Evolutionary conservation across 371 early-diverging fungal species (phyloP).

Genomic region (Blakeslea trispora): DNA sequence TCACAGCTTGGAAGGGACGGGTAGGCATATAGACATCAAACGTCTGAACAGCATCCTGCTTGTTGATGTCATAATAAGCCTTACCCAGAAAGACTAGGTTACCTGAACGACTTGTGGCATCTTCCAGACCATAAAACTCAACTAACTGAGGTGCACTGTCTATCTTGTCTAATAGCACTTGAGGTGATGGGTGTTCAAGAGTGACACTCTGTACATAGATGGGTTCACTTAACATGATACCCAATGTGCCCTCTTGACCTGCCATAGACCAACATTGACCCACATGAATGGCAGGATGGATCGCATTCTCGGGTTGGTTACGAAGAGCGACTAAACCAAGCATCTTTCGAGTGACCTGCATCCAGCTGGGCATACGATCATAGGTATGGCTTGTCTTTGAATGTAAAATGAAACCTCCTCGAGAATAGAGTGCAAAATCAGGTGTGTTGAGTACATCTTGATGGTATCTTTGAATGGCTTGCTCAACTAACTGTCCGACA

Average conservation of each 20-base stretch:
- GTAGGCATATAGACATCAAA: conserved; percentile 32
- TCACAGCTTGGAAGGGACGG: conserved; percentile 29
- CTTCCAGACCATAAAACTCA: conserved; percentile 2
- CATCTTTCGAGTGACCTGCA: neutral
- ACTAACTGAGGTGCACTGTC: conserved; percentile 11
- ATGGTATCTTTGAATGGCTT: conserved; percentile 43
- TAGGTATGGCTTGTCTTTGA: conserved; percentile 43
- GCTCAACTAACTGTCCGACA: conserved; percentile 31
- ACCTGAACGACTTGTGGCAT: neutral
- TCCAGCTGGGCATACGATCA: conserved; percentile 2
- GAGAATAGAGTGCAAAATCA: conserved; percentile 71
- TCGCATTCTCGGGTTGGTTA: neutral
- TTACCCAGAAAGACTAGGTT: conserved; percentile 8
- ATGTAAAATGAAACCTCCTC: conserved; percentile 66
- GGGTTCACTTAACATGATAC: conserved; percentile 7
- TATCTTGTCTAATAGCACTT: neutral
- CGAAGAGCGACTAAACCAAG: neutral
- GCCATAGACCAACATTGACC: conserved; percentile 26
- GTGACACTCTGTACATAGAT: conserved; percentile 8
- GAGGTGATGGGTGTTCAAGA: conserved; percentile 6
- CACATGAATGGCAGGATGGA: conserved; percentile 7
- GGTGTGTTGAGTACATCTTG: conserved; percentile 61
- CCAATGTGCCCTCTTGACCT: conserved; percentile 9
- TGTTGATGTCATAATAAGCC: conserved; percentile 24
- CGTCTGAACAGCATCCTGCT: conserved; percentile 34